Evolutionary conservation across 2,329 filamentous ascomycete genomes (phyloP).

Genomic region (Tolypocladium ovalisporum): DNA sequence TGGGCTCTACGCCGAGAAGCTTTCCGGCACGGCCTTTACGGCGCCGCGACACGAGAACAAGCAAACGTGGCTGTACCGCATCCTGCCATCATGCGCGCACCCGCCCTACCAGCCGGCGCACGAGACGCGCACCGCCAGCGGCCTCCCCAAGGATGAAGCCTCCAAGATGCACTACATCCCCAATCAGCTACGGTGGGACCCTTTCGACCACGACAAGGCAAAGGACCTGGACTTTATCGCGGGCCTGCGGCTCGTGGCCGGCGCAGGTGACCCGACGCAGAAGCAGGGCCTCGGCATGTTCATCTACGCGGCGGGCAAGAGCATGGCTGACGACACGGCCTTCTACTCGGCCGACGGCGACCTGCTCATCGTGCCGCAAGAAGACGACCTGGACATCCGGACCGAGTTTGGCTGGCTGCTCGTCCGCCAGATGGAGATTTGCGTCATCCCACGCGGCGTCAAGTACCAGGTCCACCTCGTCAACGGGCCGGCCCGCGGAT

Average conservation of each 20-base stretch:
- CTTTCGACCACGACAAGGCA: slow-evolving; percentile 53
- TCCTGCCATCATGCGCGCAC: slow-evolving; percentile 53
- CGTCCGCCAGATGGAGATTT: slow-evolving; percentile 69
- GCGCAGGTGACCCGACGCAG: slow-evolving; percentile 67
- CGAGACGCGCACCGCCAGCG: slow-evolving; percentile 27
- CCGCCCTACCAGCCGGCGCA: slow-evolving; percentile 24
- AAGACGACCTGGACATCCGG: slow-evolving; percentile 62
- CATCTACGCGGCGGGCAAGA: slow-evolving; percentile 67
- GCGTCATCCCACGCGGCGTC: slow-evolving; percentile 63
- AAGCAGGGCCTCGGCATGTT: slow-evolving; percentile 74
- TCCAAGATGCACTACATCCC: slow-evolving; percentile 33
- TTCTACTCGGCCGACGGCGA: slow-evolving; percentile 83
- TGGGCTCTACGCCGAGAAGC: slow-evolving; percentile 73
- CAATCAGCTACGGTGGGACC: slow-evolving; percentile 77
- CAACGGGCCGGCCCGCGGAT: slow-evolving; percentile 53
- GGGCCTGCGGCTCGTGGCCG: slow-evolving; percentile 63
- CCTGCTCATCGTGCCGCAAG: slow-evolving; percentile 64
- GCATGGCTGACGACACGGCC: slow-evolving; percentile 63
- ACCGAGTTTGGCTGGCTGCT: slow-evolving; percentile 67
- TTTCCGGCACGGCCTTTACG: slow-evolving; percentile 63
- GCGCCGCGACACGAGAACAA: slow-evolving; percentile 54
- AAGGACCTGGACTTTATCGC: slow-evolving; percentile 53
- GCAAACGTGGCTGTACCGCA: slow-evolving; percentile 63
- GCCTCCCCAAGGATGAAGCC: slow-evolving; percentile 8
- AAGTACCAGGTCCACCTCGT: slow-evolving; percentile 62